phyloP scores from a whole-genome alignment of 306 rosid genomes.

The Purshia tridentata region DNA sequence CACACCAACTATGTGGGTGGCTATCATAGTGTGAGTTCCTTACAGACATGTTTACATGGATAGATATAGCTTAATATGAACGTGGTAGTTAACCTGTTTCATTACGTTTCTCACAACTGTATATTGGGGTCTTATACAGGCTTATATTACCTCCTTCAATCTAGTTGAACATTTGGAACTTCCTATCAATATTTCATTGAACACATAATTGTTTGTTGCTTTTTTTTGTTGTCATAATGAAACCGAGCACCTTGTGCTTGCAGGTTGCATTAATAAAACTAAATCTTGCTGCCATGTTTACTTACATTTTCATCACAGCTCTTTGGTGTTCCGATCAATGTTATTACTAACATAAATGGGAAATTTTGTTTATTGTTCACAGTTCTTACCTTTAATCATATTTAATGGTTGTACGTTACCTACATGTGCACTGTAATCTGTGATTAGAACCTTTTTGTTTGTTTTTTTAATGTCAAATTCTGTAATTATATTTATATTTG shows the following conservation, averaged over 20 bases:
- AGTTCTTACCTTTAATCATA: background rate
- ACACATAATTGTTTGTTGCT: background rate
- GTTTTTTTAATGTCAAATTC: background rate
- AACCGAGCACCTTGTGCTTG: background rate
- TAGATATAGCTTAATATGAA: background rate
- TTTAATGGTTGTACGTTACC: background rate
- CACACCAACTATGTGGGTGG: constrained; percentile 87
- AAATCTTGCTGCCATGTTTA: too few species aligned
- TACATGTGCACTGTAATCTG: background rate
- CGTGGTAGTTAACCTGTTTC: background rate
- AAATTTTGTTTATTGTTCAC: background rate
- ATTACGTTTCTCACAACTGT: background rate
- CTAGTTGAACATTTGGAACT: too few species aligned
- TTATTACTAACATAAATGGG: background rate
- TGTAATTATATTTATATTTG: constrained; percentile 4
- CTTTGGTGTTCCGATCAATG: too few species aligned
- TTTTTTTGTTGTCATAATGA: background rate
- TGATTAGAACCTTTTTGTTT: constrained; percentile 1
- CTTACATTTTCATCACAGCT: too few species aligned
- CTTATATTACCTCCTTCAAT: background rate
- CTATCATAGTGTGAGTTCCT: constrained; percentile 71
- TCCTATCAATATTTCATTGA: too few species aligned
- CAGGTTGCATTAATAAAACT: background rate
- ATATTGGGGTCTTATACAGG: background rate
- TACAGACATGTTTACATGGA: background rate